Evolutionary conservation across 768 basidiomycete species (phyloP).

Genomic region (Lentinula lateritia): DNA sequence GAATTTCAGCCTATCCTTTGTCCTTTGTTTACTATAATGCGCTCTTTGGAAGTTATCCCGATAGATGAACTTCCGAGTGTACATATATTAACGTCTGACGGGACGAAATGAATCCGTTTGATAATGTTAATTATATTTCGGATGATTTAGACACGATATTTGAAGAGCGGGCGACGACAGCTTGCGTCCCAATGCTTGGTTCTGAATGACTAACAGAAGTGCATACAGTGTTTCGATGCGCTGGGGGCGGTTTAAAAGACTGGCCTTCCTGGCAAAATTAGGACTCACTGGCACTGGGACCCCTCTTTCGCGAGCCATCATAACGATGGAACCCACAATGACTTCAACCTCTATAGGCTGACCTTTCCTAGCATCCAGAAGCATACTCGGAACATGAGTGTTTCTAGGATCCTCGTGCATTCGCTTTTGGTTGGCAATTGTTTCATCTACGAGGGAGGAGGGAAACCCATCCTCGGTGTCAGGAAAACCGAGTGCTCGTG

Average conservation of each 20-base stretch:
- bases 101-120: too few relatives aligned
- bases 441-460: slow-evolving; percentile 19
- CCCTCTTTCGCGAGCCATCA: slow-evolving; percentile 38
- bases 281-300: slow-evolving; percentile 25
- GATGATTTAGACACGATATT: background rate
- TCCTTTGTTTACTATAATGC: too few relatives aligned
- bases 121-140: background rate
- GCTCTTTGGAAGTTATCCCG: too few relatives aligned
- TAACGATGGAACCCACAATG: slow-evolving; percentile 56
- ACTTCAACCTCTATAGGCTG: slow-evolving; percentile 63
- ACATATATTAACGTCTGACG: too few relatives aligned
- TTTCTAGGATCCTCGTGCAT: background rate
- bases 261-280: too few relatives aligned
- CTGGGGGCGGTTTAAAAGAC: background rate
- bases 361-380: background rate
- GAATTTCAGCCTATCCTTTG: too few relatives aligned
- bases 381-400: background rate
- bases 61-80: too few relatives aligned
- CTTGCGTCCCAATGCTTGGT: slow-evolving; percentile 31
- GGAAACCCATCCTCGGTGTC: slow-evolving; percentile 24
- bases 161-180: background rate
- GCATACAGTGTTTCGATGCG: slow-evolving; percentile 3
- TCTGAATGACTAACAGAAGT: slow-evolving; percentile 5
- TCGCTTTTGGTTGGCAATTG: slow-evolving; percentile 14
- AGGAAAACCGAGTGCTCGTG: slow-evolving; percentile 20